phyloP scores from a whole-genome alignment of 2,329 filamentous ascomycete species.

The Xylariaceae sp. region DNA sequence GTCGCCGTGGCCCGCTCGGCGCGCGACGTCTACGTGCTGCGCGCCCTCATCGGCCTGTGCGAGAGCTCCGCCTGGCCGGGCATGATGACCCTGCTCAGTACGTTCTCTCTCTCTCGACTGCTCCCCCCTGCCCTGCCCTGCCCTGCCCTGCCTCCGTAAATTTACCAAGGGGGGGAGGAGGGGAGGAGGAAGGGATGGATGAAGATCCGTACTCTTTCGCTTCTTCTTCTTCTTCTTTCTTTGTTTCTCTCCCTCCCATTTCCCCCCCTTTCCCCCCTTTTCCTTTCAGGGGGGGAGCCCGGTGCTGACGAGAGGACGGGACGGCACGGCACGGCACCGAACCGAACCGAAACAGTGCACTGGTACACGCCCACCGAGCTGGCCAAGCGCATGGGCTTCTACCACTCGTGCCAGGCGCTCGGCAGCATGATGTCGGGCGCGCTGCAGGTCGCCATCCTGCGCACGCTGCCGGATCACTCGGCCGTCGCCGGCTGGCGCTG shows the following conservation, averaged over 20 bases:
- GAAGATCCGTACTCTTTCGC: too few species aligned
- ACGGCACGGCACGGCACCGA: too few species aligned
- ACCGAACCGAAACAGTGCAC: too few species aligned
- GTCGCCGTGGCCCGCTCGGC: conserved; percentile 25
- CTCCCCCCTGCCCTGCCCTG: too few species aligned
- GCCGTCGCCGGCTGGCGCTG: conserved; percentile 44
- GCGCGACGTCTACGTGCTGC: conserved; percentile 30
- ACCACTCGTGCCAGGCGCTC: conserved; percentile 44
- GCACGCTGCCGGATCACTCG: conserved; percentile 38
- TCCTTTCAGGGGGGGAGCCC: too few species aligned
- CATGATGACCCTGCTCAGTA: conserved; percentile 35
- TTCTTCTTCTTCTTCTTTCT: too few species aligned
- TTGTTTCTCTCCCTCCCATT: too few species aligned
- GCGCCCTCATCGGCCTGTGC: conserved; percentile 32
- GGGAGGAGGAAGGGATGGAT: too few species aligned
- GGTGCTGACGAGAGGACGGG: too few species aligned
- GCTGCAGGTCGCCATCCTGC: conserved; percentile 44
- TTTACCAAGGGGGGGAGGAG: too few species aligned
- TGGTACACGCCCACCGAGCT: conserved; percentile 35
- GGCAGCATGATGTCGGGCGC: conserved; percentile 47
- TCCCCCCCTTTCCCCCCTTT: too few species aligned
- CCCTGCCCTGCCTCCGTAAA: too few species aligned
- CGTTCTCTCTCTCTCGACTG: conserved; percentile 8
- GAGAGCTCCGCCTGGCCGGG: conserved; percentile 34
- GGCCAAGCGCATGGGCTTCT: conserved; percentile 46